Conservation (phyloP, 129 eudicot genomes). For the Cynara cardunculus region DNA sequence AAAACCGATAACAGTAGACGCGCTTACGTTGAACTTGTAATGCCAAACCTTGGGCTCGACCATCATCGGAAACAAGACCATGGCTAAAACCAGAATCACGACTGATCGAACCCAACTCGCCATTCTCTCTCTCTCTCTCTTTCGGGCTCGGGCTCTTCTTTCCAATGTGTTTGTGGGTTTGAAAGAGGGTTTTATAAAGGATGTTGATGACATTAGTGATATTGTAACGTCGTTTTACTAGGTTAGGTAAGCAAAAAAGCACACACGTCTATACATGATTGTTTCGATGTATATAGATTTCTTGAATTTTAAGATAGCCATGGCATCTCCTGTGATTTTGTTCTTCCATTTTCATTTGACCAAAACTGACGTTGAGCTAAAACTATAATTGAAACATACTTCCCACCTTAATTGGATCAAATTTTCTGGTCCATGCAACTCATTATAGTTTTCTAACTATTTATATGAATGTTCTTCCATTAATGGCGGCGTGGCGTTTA, state of each 20-base stretch:
- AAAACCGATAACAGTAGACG: constrained; percentile 1
- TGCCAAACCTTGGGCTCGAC: constrained; percentile 52
- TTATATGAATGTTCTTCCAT: not conserved
- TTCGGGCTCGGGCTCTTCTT: not conserved
- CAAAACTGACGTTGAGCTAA: constrained; percentile 23
- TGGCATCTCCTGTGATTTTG: not conserved
- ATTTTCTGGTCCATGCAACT: constrained; percentile 7
- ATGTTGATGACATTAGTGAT: not conserved
- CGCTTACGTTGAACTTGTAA: constrained; percentile 59
- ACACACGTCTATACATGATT: not conserved
- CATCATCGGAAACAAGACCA: constrained; percentile 27
- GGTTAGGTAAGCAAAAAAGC: constrained; percentile 49
- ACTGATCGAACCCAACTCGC: constrained; percentile 28
- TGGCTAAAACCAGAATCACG: constrained; percentile 29
- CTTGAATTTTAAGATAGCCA: constrained; percentile 38
- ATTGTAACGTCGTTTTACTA: constrained; percentile 60
- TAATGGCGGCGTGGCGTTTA: not conserved
- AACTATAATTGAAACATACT: constrained; percentile 27
- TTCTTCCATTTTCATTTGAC: constrained; percentile 24
- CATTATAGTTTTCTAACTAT: constrained; percentile 1
- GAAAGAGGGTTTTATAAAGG: constrained; percentile 14
- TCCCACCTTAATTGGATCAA: constrained; percentile 26
- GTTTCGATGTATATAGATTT: constrained; percentile 25
- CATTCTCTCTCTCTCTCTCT: constrained; percentile 24
- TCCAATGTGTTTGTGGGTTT: not conserved